Evolutionary conservation across 345 rosid genomes (phyloP).

Genomic region (Passiflora organensis): DNA sequence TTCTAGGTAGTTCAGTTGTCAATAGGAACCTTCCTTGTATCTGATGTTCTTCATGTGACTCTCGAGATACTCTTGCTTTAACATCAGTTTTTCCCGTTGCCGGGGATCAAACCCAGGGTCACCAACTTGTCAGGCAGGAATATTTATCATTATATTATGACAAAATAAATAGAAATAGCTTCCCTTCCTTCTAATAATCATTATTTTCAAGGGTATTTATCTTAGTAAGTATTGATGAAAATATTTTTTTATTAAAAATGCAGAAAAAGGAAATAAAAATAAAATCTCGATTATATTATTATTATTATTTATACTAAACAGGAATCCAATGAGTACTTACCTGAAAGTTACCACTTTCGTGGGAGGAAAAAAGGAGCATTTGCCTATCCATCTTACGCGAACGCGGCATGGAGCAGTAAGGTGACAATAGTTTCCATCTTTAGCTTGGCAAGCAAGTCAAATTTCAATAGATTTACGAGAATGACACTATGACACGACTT

Average conservation of each 20-base stretch:
- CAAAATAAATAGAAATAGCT: constrained; percentile 37
- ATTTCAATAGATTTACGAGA: constrained; percentile 16
- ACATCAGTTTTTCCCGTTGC: no score
- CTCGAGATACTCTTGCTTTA: no score
- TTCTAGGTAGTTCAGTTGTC: constrained; percentile 21
- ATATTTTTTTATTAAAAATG: no score
- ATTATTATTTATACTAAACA: no score
- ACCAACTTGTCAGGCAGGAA: constrained; percentile 88
- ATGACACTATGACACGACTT: constrained; percentile 24
- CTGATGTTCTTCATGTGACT: constrained; percentile 7
- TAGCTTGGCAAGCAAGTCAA: constrained; percentile 53
- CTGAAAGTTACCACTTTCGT: no score
- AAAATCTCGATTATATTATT: no score
- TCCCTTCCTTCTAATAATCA: no score
- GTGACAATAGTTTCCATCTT: background rate
- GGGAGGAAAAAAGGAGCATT: no score
- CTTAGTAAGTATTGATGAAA: no score
- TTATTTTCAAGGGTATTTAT: no score
- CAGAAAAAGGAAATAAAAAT: no score
- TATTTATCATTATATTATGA: constrained; percentile 89
- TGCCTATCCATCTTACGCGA: background rate
- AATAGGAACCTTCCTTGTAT: constrained; percentile 11
- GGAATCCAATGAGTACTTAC: no score
- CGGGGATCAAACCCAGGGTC: constrained; percentile 35
- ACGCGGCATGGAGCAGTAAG: background rate